Conservation (phyloP, 257 asterid genomes). For the Solanum medicagineum region DNA sequence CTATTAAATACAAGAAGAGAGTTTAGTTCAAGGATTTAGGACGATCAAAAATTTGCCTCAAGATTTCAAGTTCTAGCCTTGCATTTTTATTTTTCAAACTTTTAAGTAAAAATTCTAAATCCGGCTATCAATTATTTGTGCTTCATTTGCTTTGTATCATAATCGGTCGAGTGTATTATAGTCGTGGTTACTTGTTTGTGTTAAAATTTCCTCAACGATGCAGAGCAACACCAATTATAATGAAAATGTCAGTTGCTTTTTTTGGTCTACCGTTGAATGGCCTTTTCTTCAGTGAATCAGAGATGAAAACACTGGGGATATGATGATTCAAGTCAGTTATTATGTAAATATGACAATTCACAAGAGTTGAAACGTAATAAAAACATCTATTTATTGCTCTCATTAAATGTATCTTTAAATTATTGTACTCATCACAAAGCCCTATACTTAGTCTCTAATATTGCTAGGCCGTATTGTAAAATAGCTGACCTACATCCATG, state of each 20-base stretch:
- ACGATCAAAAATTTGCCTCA: too few relatives aligned
- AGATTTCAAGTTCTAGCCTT: too few relatives aligned
- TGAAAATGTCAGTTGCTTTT: conserved; percentile 11
- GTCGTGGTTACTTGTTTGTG: neutral
- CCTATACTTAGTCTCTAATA: neutral
- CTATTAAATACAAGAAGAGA: too few relatives aligned
- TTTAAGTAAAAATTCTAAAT: too few relatives aligned
- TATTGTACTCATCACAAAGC: neutral
- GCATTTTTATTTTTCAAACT: too few relatives aligned
- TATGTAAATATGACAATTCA: neutral
- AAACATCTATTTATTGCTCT: neutral
- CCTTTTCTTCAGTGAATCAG: conserved; percentile 14
- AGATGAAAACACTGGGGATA: neutral
- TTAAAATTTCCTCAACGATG: neutral
- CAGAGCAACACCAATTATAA: neutral
- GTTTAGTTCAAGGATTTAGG: too few relatives aligned
- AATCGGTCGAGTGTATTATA: neutral
- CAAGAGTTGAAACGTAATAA: neutral
- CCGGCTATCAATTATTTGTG: too few relatives aligned
- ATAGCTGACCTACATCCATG: neutral
- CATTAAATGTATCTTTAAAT: neutral
- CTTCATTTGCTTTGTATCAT: too few relatives aligned
- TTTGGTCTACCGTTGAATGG: neutral
- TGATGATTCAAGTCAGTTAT: neutral
- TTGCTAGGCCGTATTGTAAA: neutral